A percentile compares a stretch with the other conserved stretches of the same genome.
Conservation (phyloP, 108 stramenopile species). For the Nannochloropsis salina region DNA sequence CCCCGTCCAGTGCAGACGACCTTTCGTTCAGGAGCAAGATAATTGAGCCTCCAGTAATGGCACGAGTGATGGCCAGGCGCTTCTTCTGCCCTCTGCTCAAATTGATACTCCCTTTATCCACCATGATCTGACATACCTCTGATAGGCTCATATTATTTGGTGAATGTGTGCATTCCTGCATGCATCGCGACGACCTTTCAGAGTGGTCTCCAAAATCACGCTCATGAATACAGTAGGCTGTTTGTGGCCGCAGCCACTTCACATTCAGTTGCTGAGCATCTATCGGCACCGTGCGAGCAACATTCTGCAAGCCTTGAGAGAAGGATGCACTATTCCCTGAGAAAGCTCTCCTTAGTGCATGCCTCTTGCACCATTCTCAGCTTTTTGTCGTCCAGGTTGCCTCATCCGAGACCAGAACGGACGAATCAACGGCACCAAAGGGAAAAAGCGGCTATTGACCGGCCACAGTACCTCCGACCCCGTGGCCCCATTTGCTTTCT, state of each 20-base stretch:
- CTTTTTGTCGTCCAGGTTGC: slow-evolving; percentile 72
- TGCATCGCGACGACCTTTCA: slow-evolving; percentile 54
- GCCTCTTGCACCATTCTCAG: slow-evolving; percentile 57
- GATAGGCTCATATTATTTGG: slow-evolving; percentile 63
- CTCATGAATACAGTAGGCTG: slow-evolving; percentile 67
- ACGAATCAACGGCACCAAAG: slow-evolving; percentile 52
- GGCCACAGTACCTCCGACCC: not conserved
- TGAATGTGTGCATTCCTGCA: slow-evolving; percentile 58
- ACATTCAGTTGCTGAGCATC: slow-evolving; percentile 43
- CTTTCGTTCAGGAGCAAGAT: slow-evolving; percentile 83
- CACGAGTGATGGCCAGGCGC: slow-evolving; percentile 75
- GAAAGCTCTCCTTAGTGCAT: slow-evolving; percentile 42
- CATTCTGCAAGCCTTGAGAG: no score
- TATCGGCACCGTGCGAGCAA: not conserved
- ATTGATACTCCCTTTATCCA: slow-evolving; percentile 48
- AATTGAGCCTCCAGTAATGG: slow-evolving; percentile 64
- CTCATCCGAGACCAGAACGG: slow-evolving; percentile 78
- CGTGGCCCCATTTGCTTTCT: not conserved
- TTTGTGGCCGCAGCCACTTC: slow-evolving; percentile 42
- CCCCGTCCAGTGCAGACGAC: slow-evolving; percentile 72
- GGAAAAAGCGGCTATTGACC: not conserved
- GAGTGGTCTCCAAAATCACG: slow-evolving; percentile 68
- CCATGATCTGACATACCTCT: slow-evolving; percentile 58
- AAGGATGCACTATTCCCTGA: not conserved
- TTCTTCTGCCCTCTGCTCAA: slow-evolving; percentile 62